Evolutionary conservation across 495 filamentous ascomycete species (phyloP).

Genomic region (Penicillium robsamsonii): DNA sequence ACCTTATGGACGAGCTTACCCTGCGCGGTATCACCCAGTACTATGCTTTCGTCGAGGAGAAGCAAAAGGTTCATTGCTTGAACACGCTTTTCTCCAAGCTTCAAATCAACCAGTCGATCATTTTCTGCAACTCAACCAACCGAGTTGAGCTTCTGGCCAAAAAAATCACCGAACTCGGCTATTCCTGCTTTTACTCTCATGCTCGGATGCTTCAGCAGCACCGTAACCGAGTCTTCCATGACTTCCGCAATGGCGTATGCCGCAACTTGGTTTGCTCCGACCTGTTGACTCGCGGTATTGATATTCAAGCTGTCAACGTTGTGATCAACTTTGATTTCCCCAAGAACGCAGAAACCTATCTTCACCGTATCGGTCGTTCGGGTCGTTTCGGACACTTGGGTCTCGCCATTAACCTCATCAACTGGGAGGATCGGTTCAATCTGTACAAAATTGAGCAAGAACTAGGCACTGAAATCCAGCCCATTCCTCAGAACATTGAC

Average conservation of each 20-base stretch:
- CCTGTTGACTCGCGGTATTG: slow-evolving; percentile 95
- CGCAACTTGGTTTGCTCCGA: slow-evolving; percentile 98
- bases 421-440: slow-evolving; percentile 99
- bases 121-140: slow-evolving; percentile 99
- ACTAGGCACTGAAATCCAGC: slow-evolving; percentile 92
- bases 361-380: slow-evolving; percentile 96
- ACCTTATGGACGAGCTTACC: slow-evolving; percentile 99
- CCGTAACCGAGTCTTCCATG: slow-evolving; percentile 97
- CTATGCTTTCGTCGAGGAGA: slow-evolving; percentile 98
- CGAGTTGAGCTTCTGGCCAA: slow-evolving; percentile 96
- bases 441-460: slow-evolving; percentile 98
- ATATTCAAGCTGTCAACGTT: slow-evolving; percentile 99
- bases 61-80: slow-evolving; percentile 97
- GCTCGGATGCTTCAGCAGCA: slow-evolving; percentile 97
- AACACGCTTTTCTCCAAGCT: slow-evolving; percentile 99
- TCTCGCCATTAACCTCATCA: slow-evolving; percentile 98
- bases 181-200: slow-evolving; percentile 99
- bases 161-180: slow-evolving; percentile 98
- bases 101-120: slow-evolving; percentile 99
- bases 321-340: slow-evolving; percentile 99
- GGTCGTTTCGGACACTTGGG: slow-evolving; percentile 96
- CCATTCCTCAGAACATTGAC: slow-evolving; percentile 91
- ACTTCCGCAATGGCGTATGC: slow-evolving; percentile 96
- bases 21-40: slow-evolving; percentile 98
- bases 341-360: slow-evolving; percentile 98